Conservation (phyloP, 2,329 filamentous ascomycete genomes). For the Colletotrichum brevisporum region DNA sequence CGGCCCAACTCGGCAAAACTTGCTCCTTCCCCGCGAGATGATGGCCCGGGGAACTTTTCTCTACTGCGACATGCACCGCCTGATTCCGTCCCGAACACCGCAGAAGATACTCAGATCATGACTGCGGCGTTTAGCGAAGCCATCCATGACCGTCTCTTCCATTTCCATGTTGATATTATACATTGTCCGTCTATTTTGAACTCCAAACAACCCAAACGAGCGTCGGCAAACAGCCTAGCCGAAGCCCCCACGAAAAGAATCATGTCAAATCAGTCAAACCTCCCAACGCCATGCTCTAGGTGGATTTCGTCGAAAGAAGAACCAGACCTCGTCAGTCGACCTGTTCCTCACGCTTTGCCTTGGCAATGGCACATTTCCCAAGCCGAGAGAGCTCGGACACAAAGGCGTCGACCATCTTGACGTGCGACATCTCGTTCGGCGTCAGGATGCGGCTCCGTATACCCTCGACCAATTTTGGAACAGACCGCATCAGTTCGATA, state of each 20-base stretch:
- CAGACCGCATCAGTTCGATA: constrained; percentile 59
- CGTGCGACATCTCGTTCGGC: constrained; percentile 54
- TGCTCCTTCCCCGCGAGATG: background rate
- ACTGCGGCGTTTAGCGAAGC: too few species aligned
- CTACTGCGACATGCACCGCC: background rate
- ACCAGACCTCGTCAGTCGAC: background rate
- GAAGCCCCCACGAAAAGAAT: background rate
- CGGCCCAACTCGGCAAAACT: constrained; percentile 23
- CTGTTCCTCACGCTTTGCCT: constrained; percentile 16
- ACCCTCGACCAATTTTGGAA: constrained; percentile 59
- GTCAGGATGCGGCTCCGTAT: constrained; percentile 50
- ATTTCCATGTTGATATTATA: background rate
- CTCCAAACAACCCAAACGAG: background rate
- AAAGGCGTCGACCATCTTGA: constrained; percentile 59
- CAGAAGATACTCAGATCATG: too few species aligned
- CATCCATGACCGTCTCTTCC: too few species aligned
- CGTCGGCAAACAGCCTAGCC: background rate
- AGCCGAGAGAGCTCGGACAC: constrained; percentile 60
- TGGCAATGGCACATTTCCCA: constrained; percentile 56
- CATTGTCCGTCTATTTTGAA: background rate
- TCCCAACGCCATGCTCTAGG: background rate
- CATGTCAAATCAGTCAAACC: background rate
- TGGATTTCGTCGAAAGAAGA: background rate
- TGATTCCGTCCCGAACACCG: background rate
- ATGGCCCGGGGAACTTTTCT: background rate